A percentile compares a stretch with the other conserved stretches of the same genome.
Evolutionary conservation across 2,329 filamentous ascomycete species (phyloP).

Genomic region (Aspergillus viridinutans): DNA sequence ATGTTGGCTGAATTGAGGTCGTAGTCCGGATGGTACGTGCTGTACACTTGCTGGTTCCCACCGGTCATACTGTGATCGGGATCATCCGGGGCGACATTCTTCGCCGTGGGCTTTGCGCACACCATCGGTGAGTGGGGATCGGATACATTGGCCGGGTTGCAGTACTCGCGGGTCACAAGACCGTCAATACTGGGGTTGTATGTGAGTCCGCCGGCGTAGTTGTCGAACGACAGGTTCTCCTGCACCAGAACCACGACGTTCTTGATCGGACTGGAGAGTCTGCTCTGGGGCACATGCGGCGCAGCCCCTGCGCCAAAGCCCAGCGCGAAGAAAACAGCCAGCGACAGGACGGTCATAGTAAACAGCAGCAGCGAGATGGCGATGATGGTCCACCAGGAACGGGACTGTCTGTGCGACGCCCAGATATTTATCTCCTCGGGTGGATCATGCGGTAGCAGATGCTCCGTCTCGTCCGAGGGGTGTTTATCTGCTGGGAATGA

Average conservation of each 20-base stretch:
- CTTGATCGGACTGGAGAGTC: slow-evolving; percentile 37
- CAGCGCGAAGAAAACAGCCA: slow-evolving; percentile 9
- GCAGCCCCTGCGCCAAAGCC: slow-evolving; percentile 8
- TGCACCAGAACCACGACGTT: slow-evolving; percentile 47
- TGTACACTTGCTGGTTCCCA: slow-evolving; percentile 41
- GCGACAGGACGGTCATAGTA: slow-evolving; percentile 7
- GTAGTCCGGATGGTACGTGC: slow-evolving; percentile 33
- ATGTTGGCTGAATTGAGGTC: slow-evolving; percentile 25
- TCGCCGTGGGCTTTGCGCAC: slow-evolving; percentile 35
- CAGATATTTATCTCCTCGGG: not conserved
- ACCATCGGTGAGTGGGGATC: slow-evolving; percentile 24
- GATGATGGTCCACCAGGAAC: not conserved
- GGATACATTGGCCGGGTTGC: slow-evolving; percentile 37
- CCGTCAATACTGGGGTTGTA: slow-evolving; percentile 37
- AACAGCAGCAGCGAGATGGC: slow-evolving; percentile 2
- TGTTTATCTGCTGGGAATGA: not conserved
- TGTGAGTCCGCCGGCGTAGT: slow-evolving; percentile 38
- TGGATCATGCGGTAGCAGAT: not conserved
- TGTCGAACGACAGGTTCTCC: slow-evolving; percentile 42
- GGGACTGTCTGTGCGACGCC: not conserved
- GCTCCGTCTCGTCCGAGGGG: not conserved
- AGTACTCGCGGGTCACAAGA: slow-evolving; percentile 27
- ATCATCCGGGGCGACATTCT: slow-evolving; percentile 40
- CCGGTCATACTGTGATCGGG: slow-evolving; percentile 43
- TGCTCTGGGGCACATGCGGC: not conserved